phyloP scores from a whole-genome alignment of 192 early-diverging fungal genomes.

The Coemansia sp. region DNA sequence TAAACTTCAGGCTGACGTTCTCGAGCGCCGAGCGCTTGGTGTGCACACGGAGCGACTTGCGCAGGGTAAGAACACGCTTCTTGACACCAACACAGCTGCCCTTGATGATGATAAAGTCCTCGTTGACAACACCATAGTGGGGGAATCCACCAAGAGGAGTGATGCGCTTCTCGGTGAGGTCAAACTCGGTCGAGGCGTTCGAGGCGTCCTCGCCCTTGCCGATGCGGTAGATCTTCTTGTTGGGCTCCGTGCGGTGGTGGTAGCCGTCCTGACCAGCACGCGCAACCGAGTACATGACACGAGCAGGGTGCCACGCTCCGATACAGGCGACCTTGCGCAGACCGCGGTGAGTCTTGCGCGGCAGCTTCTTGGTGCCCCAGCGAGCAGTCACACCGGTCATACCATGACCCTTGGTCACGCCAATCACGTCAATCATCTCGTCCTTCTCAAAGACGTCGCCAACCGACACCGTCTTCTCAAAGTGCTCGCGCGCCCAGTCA shows the following conservation, averaged over 20 bases:
- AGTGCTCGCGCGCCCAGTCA: constrained; percentile 94
- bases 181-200: constrained; percentile 92
- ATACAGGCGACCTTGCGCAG: constrained; percentile 99
- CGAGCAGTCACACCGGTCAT: constrained; percentile 98
- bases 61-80: constrained; percentile 95
- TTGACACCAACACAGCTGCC: constrained; percentile 93
- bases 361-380: constrained; percentile 99
- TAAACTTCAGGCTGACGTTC: constrained; percentile 96
- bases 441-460: constrained; percentile 93
- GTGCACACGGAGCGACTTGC: constrained; percentile 96
- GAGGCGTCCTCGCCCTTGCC: constrained; percentile 78
- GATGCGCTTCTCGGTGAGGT: constrained; percentile 91
- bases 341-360: constrained; percentile 99
- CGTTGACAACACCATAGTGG: constrained; percentile 97
- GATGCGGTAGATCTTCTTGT: constrained; percentile 99
- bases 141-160: constrained; percentile 99
- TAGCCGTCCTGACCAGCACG: constrained; percentile 99
- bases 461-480: constrained; percentile 92
- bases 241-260: constrained; percentile 99
- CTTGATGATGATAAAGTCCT: constrained; percentile 99
- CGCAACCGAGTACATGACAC: constrained; percentile 98
- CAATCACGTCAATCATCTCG: constrained; percentile 98
- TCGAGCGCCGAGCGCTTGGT: constrained; percentile 95
- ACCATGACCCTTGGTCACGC: constrained; percentile 99
- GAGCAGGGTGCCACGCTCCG: constrained; percentile 95